Evolutionary conservation across 495 filamentous ascomycete species (phyloP), one percentile per base, ranked within the genome.

Genomic region (Penicillium silybi): DNA sequence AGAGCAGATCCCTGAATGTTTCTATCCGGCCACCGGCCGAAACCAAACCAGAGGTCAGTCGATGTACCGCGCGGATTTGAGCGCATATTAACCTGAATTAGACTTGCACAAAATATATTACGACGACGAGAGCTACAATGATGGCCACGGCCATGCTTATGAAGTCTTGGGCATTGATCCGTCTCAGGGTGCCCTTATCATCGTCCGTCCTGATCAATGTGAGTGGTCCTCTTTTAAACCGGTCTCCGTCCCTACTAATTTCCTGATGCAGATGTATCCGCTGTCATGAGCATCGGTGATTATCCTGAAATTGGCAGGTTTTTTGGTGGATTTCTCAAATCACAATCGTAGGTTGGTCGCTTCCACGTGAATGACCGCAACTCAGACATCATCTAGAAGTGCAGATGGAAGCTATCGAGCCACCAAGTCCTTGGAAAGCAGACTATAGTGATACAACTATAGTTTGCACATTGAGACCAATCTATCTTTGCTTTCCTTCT

Each of bases 151-250:
- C 0, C 75, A 85, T 26, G 79, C 79, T 3, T 88, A 89, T 54
- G 69, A 85, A 34, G 66, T 71, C 7, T 84, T 85, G 41, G 84
- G 80, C 0, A 69, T 89, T 22, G 71, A 79, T 44, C 66, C 74
- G 0, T 46, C 68, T 5, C 45, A 68, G n/a, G 85, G 85, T 0
- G 80, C 78, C 0, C 39, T 86, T 23, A 72, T 83, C 3, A 67
- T 89, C 49, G 77, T 87, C 22, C 74, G 85, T 6, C 85, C 85
- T 4, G 85, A 89, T 70, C 84, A 87, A 63, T 86, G 83, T 83
- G 63, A 70, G 81, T 68, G 42, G 19, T 6, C 37, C 6, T 26
- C 6, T 8, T 8, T 8, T 6, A 50, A 1, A 13, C 11, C 29
- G 2, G 15, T 6, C 29, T 20, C 27, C 46, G 19, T 23, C 13